A percentile compares a stretch with the other conserved stretches of the same genome.
Evolutionary conservation across 148 eudicot genomes (phyloP).

Genomic region (Camellia lanceoleosa): DNA sequence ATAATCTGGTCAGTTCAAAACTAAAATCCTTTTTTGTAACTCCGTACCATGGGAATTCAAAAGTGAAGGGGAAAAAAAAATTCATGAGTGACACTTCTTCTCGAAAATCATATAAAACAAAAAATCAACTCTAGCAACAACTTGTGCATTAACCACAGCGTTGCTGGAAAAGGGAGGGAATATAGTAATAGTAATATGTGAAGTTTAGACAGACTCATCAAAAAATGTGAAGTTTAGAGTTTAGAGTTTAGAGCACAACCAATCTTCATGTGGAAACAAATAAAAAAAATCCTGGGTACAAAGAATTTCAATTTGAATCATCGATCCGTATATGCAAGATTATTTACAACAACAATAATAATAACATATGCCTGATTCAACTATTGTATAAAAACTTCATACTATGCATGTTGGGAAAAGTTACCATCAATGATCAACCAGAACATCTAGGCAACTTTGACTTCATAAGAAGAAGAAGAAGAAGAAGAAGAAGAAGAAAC

Average conservation of each 20-base stretch:
- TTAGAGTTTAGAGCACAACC: background rate
- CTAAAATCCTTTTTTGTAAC: too few species aligned
- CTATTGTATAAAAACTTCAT: background rate
- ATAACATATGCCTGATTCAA: background rate
- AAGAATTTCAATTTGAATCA: background rate
- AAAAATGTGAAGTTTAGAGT: background rate
- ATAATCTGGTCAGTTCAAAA: too few species aligned
- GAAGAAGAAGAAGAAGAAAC: background rate
- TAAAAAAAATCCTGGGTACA: background rate
- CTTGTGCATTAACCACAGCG: background rate
- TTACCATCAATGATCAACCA: background rate
- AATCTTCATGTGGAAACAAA: background rate
- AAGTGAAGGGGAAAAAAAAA: too few species aligned
- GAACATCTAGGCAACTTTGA: background rate
- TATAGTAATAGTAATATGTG: too few species aligned
- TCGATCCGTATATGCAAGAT: background rate
- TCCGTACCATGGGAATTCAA: too few species aligned
- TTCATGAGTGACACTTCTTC: too few species aligned
- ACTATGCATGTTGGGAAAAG: background rate
- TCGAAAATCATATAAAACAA: too few species aligned
- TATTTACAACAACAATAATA: background rate
- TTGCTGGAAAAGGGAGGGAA: background rate
- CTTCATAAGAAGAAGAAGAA: background rate
- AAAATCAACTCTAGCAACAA: too few species aligned
- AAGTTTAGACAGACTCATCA: too few species aligned